phyloP scores from a whole-genome alignment of 371 early-diverging fungal species.

The Apophysomyces sp. region DNA sequence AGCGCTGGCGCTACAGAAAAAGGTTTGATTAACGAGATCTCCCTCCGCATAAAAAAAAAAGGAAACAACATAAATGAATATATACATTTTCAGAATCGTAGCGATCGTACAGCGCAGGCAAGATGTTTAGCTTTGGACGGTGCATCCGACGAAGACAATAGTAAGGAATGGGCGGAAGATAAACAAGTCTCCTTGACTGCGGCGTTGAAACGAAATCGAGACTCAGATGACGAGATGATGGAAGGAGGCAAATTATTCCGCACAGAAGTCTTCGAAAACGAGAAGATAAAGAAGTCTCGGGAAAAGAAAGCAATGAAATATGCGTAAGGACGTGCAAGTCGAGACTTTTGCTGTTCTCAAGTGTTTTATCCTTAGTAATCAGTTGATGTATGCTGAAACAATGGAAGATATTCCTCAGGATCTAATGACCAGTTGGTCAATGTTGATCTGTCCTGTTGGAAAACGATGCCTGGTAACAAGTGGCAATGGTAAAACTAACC shows the following conservation, averaged over 20 bases:
- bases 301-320: background rate
- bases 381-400: slow-evolving; percentile 62
- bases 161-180: slow-evolving; percentile 8
- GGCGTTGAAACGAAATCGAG: slow-evolving; percentile 8
- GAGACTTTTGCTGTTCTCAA: background rate
- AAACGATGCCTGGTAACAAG: slow-evolving; percentile 62
- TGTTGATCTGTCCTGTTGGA: slow-evolving; percentile 57
- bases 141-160: slow-evolving; percentile 9
- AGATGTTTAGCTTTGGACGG: slow-evolving; percentile 14
- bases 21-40: too few species aligned
- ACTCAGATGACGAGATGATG: slow-evolving; percentile 25
- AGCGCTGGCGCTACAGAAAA: slow-evolving; percentile 30
- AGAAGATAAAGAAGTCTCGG: slow-evolving; percentile 8
- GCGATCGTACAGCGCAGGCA: slow-evolving; percentile 16
- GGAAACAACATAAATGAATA: background rate
- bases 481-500: slow-evolving; percentile 37
- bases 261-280: slow-evolving; percentile 6
- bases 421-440: slow-evolving; percentile 49
- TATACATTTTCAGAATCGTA: slow-evolving; percentile 14
- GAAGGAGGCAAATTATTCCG: background rate
- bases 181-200: background rate
- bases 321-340: background rate
- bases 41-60: background rate
- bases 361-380: slow-evolving; percentile 33
- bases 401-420: slow-evolving; percentile 55